Base-by-base conservation (phyloP, 2,329 filamentous ascomycete genomes). In the Talaromyces sp. region DNA sequence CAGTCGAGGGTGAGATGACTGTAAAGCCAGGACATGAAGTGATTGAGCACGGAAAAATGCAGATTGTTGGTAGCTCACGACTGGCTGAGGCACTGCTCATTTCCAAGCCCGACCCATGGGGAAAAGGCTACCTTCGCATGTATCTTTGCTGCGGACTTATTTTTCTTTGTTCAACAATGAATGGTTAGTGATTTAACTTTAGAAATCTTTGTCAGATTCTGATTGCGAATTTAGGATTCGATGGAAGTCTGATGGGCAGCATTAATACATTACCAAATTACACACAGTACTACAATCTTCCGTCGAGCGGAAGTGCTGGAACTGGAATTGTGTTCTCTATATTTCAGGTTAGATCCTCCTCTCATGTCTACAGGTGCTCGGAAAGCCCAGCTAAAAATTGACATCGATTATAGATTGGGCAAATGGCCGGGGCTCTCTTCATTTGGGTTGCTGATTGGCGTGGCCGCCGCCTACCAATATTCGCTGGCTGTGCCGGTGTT, bases 371-470 rank as follows among this genome's bases (percentile, higher is more conserved):
- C 27, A 31, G 27, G 27, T 6, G 27, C 27, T 31, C 6, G 45
- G 10, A 73, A 78, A 66, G 39, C 60, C 50, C 80, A 79, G 11
- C 79, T 31, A 80, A 65, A 82, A 82, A 74, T 73, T 69, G 19
- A 80, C 73, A 14, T 76, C 79, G 3, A 31, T 31, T 31, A 31
- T 31, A 31, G 27, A 31, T 31, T 31, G 27, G 27, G 5, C 27
- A 31, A 31, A 31, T 31, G 27, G 27, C 27, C 4, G 27, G 27
- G 0, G 27, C 27, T 31, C 71, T 81, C 1, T 81, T 82, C 66
- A 72, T 76, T 19, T 82, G 79, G 78, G 72, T 81, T 50, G 76
- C 75, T 24, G 80, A 82, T 63, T 82, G 80, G 80, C 75, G 74
- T 4, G 80, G 80, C 0, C 72, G 79, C 19, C 75, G 72, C 2